These are phyloP conservation scores for Daedaleopsis nitida DNA, from an alignment of 768 basidiomycete species.

Conservation along the genomic window DNA sequence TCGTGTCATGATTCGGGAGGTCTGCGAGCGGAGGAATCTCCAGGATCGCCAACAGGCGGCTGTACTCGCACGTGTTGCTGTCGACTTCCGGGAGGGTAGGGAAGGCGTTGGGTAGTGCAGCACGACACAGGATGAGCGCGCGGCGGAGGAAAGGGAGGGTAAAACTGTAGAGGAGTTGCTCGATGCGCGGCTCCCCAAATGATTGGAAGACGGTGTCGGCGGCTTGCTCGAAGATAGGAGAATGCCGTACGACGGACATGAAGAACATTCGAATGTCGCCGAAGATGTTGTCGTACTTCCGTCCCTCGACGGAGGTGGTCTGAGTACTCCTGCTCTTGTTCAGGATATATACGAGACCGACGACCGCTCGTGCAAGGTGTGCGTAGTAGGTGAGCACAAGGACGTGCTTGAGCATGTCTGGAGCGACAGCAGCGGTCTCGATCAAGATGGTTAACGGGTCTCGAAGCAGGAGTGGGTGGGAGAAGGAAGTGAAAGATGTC, in stretches of 20 bases:
- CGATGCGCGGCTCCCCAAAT: slow-evolving; percentile 82
- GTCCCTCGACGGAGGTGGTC: slow-evolving; percentile 45
- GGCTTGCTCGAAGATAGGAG: slow-evolving; percentile 83
- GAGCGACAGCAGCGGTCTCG: slow-evolving; percentile 88
- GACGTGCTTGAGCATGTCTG: slow-evolving; percentile 87
- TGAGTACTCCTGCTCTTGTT: slow-evolving; percentile 64
- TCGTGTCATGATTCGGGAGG: slow-evolving; percentile 78
- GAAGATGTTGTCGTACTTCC: slow-evolving; percentile 72
- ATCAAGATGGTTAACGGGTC: slow-evolving; percentile 90
- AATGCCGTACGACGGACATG: slow-evolving; percentile 89
- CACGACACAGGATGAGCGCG: slow-evolving; percentile 81
- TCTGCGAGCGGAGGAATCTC: slow-evolving; percentile 80
- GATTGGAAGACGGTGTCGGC: slow-evolving; percentile 78
- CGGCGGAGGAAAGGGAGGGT: slow-evolving; percentile 91
- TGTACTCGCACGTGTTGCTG: slow-evolving; percentile 68
- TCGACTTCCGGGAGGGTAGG: slow-evolving; percentile 47
- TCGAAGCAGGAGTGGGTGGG: slow-evolving; percentile 82
- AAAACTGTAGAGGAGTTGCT: slow-evolving; percentile 84
- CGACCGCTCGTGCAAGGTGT: slow-evolving; percentile 80
- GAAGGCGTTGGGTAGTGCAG: slow-evolving; percentile 68
- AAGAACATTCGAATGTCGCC: slow-evolving; percentile 87
- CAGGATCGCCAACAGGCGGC: slow-evolving; percentile 71
- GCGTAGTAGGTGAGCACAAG: slow-evolving; percentile 91
- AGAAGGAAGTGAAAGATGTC: slow-evolving; percentile 79
- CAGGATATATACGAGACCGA: slow-evolving; percentile 82